A percentile compares a stretch with the other conserved stretches of the same genome.
These are phyloP conservation scores for Hemisphaericaspora nanyangensis DNA, from an alignment of 805 yeast genomes.

Conservation along the genomic window DNA sequence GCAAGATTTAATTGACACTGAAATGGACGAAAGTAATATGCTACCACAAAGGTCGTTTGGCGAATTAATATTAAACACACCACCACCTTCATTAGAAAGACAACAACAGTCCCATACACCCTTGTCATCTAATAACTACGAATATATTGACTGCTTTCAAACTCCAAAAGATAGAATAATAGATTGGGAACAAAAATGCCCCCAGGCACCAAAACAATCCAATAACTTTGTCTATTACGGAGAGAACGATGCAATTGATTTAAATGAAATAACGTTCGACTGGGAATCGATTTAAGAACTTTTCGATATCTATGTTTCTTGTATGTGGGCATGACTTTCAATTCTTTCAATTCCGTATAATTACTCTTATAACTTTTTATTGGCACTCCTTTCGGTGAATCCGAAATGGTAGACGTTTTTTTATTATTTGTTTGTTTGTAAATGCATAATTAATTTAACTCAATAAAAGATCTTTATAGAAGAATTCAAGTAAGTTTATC, in stretches of 20 bases:
- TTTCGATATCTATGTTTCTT: background rate
- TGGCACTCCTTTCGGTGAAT: no score
- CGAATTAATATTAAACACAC: constrained; percentile 2
- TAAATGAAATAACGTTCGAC: background rate
- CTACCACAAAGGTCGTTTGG: constrained; percentile 2
- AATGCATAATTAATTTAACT: no score
- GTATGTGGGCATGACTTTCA: background rate
- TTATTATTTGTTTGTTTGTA: no score
- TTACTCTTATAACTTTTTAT: no score
- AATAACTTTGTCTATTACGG: background rate
- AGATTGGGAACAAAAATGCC: background rate
- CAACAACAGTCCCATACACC: background rate
- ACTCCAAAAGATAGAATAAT: constrained; percentile 4
- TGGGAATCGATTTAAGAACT: background rate
- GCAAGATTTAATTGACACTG: background rate
- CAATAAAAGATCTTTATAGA: no score
- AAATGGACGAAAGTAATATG: background rate
- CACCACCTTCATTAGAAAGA: constrained; percentile 1
- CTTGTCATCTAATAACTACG: background rate
- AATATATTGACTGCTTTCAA: background rate
- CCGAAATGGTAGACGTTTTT: no score
- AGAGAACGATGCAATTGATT: background rate
- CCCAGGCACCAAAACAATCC: constrained; percentile 2
- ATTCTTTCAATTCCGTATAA: no score
- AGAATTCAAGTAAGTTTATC: no score